Conservation (phyloP, 163 green algal genomes). For the Chlamydomonas reinhardtii region DNA sequence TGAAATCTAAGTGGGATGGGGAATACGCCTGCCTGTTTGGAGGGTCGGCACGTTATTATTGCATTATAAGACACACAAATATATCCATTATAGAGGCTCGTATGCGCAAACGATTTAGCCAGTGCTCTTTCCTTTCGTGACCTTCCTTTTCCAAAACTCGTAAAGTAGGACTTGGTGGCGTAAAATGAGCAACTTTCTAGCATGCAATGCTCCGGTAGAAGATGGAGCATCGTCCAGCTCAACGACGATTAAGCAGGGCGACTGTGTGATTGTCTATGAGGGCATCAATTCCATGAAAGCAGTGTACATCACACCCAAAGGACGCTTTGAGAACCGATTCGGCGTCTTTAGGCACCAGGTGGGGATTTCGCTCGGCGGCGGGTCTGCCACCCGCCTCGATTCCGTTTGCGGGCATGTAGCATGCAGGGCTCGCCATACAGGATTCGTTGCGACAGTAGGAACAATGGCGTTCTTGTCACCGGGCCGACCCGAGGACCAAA, state of each 20-base stretch:
- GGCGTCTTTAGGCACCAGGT: slow-evolving; percentile 82
- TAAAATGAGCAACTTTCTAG: slow-evolving; percentile 20
- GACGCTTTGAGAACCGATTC: slow-evolving; percentile 71
- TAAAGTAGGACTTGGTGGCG: neutral
- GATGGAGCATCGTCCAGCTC: neutral
- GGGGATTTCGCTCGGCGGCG: neutral
- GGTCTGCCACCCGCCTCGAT: too few species aligned
- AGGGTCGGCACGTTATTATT: neutral
- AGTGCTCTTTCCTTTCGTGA: neutral
- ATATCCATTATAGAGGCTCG: neutral
- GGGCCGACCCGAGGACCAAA: too few species aligned
- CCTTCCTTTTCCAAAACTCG: neutral
- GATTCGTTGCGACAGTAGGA: too few species aligned
- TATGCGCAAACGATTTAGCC: neutral
- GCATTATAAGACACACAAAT: neutral
- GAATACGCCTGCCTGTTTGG: neutral
- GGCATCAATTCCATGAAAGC: slow-evolving; percentile 81
- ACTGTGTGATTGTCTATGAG: slow-evolving; percentile 94
- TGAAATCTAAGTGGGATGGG: neutral
- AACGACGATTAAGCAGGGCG: slow-evolving; percentile 74
- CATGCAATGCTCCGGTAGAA: neutral
- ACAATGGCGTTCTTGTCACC: too few species aligned
- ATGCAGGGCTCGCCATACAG: too few species aligned
- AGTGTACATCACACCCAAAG: slow-evolving; percentile 66
- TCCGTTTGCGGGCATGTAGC: too few species aligned